These are phyloP conservation scores for Neurospora sp. DNA, from an alignment of 495 filamentous ascomycete species.

Conservation along the genomic window DNA sequence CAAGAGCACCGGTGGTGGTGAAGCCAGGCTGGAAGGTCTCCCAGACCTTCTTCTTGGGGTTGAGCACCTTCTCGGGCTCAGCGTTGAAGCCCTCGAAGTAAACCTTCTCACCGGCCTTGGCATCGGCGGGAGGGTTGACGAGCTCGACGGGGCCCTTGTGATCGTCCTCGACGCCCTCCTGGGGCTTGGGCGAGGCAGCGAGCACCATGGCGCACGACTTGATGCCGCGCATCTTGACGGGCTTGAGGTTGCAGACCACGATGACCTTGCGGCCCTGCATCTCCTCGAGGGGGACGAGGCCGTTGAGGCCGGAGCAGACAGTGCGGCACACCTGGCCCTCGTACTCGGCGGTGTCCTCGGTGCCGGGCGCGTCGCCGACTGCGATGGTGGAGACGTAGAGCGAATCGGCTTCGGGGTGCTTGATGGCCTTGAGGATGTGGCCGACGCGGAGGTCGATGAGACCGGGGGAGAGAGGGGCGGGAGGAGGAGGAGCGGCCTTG, in stretches of 20 bases:
- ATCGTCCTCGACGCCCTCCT: conserved; percentile 69
- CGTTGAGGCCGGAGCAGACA: conserved; percentile 93
- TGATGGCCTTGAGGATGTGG: conserved; percentile 88
- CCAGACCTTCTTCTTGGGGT: conserved; percentile 99
- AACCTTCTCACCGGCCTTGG: conserved; percentile 73
- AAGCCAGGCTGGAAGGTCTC: conserved; percentile 93
- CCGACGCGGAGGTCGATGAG: conserved; percentile 92
- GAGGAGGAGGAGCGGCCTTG: conserved; percentile 57
- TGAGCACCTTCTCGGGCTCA: conserved; percentile 83
- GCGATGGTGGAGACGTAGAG: conserved; percentile 95
- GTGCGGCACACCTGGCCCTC: conserved; percentile 85
- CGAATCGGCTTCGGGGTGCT: conserved; percentile 93
- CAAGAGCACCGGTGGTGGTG: conserved; percentile 65
- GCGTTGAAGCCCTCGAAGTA: conserved; percentile 90
- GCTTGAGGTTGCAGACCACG: conserved; percentile 94
- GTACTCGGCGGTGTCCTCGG: conserved; percentile 75
- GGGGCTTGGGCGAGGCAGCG: conserved; percentile 73
- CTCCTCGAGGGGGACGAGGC: conserved; percentile 80
- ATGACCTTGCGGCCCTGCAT: conserved; percentile 96
- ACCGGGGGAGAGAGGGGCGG: conserved; percentile 64
- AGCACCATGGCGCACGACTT: conserved; percentile 95
- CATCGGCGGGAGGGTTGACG: conserved; percentile 71
- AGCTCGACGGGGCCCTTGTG: conserved; percentile 90
- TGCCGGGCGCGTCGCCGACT: conserved; percentile 77
- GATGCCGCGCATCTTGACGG: conserved; percentile 96